phyloP scores from a whole-genome alignment of 352 stramenopile genomes.

The Ochromonadaceae sp. region DNA sequence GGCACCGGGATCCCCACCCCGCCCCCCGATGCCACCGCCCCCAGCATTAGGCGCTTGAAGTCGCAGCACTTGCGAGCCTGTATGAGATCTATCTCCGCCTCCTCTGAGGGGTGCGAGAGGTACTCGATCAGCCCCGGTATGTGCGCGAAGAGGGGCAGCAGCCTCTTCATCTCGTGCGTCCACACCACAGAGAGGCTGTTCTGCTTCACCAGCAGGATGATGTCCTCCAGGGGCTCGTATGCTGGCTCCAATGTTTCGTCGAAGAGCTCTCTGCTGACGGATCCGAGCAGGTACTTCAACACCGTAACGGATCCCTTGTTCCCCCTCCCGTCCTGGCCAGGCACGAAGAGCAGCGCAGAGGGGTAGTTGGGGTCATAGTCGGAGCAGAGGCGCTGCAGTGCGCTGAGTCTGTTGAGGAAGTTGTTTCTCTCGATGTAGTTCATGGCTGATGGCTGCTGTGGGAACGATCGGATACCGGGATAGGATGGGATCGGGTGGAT shows the following conservation, averaged over 20 bases:
- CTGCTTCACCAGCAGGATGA: constrained; percentile 6
- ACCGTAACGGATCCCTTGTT: not conserved
- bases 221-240: not conserved
- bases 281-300: constrained; percentile 14
- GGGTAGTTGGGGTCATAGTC: not conserved
- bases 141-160: not conserved
- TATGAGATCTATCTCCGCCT: not conserved
- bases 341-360: not conserved
- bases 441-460: too few relatives aligned
- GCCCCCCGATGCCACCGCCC: not conserved
- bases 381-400: not conserved
- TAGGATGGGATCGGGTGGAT: too few relatives aligned
- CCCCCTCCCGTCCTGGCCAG: constrained; percentile 6
- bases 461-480: too few relatives aligned
- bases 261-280: constrained; percentile 4
- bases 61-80: constrained; percentile 3
- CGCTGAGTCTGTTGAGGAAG: not conserved
- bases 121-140: constrained; percentile 7
- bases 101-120: not conserved
- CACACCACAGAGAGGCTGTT: not conserved
- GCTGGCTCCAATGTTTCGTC: not conserved
- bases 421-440: too few relatives aligned
- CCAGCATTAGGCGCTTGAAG: constrained; percentile 12
- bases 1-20: constrained; percentile 7
- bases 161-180: not conserved